Percentiles rank a stretch among this genome's conserved stretches.
Evolutionary conservation across 2,329 filamentous ascomycete genomes (phyloP).

Genomic region (Xylaria sp.): DNA sequence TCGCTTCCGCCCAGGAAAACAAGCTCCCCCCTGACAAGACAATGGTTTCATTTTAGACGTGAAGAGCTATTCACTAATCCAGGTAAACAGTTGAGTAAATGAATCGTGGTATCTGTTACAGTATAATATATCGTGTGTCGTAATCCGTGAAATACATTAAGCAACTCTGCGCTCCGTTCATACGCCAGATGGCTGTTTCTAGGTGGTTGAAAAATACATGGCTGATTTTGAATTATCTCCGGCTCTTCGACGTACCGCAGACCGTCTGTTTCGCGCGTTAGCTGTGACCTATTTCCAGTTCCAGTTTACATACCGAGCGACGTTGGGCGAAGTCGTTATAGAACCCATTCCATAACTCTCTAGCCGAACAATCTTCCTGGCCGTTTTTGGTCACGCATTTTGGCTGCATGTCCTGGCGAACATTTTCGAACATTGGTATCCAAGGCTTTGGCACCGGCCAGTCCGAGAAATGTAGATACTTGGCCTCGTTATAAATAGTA

Average conservation of each 20-base stretch:
- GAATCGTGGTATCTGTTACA: conserved; percentile 32
- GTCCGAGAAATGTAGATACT: conserved; percentile 76
- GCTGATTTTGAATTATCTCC: conserved; percentile 20
- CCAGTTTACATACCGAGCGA: conserved; percentile 42
- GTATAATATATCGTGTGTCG: conserved; percentile 34
- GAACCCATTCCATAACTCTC: conserved; percentile 50
- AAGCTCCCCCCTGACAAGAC: neutral
- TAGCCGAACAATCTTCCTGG: conserved; percentile 47
- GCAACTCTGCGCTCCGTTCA: conserved; percentile 14
- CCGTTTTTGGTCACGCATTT: conserved; percentile 46
- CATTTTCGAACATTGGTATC: conserved; percentile 45
- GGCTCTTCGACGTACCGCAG: conserved; percentile 33
- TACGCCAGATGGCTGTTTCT: conserved; percentile 15
- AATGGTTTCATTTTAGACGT: neutral
- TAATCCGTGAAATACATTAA: conserved; percentile 29
- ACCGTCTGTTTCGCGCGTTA: conserved; percentile 35
- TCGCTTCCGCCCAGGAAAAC: neutral
- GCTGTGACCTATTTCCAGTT: neutral
- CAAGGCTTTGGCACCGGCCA: conserved; percentile 74
- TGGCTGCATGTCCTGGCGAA: conserved; percentile 47
- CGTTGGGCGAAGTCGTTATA: conserved; percentile 49
- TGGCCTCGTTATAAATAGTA: conserved; percentile 66
- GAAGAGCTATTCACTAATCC: neutral
- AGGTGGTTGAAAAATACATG: conserved; percentile 17
- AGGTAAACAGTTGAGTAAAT: conserved; percentile 6